Base-by-base conservation (phyloP, 2,329 filamentous ascomycete species). In the Pseudocercospora fijiensis region DNA sequence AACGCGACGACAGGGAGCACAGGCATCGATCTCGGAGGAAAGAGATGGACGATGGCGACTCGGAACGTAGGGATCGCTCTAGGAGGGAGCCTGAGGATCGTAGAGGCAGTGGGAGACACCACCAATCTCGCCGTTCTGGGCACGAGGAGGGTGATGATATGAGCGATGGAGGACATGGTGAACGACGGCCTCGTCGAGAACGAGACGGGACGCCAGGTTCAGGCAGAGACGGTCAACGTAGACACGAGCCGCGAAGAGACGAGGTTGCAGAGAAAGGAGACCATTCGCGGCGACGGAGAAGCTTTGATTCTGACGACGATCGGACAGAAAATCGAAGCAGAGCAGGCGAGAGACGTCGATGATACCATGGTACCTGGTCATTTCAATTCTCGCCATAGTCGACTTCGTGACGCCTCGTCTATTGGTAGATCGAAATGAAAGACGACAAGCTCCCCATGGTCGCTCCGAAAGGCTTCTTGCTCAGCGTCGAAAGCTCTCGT, bases 11-110 rank as follows among this genome's bases (percentile, higher is more conserved):
- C 5, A 26, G 26, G 11, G 60, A 57, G n/a, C 37, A 33, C 20
- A 57, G 22, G 26, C 51, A 51, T 16, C 52, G 52, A 24, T 57
- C 60, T 9, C 49, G 60, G 22, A 49, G 60, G 6, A 18, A 60
- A 22, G 60, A 61, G 16, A 18, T 8, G n/a, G 52, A 27, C 8
- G 51, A 57, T 9, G 28, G 27, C 49, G 51, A 61, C 24, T n/a
- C 20, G 18, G 33, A 55, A 24, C 60, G 45, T n/a, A 55, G 26
- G 51, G 30, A 55, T 45, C 37, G 52, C 8, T 37, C 60, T 16
- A 45, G 33, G 52, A 49, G 52, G 18, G 24, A 61, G n/a, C 16
- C 22, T 18, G n/a, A 13, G n/a, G 53, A 37, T 18, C 28, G 22
- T 8, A n/a, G 22, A 18, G 18, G 22, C 28, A 20, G 18, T 18